Evolutionary conservation across 495 filamentous ascomycete genomes (phyloP), one percentile per base, ranked within the genome.

Genomic region (Neurospora sp.): DNA sequence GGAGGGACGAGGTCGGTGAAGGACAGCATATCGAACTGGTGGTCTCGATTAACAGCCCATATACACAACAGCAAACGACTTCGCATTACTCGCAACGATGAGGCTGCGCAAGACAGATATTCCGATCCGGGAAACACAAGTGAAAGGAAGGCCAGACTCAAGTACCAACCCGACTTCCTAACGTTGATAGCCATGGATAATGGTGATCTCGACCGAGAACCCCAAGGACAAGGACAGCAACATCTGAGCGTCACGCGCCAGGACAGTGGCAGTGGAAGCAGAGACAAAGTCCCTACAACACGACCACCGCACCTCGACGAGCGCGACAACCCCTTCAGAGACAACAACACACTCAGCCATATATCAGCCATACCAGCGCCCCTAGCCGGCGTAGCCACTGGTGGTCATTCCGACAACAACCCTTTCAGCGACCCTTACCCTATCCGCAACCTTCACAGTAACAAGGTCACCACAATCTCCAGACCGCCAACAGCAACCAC

Each of bases 341-440:
- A 83, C 74, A 74, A 77, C 39, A 81, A 84, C 73, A 81, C 81
- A 44, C 77, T 82, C 71, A 74, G 78, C 39, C 82, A 80, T 74
- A 76, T 78, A 42, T 80, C 81, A 1, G 78, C 83, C 68, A 79
- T 81, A 69, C 80, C 80, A 4, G 78, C 76, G 38, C 81, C 82
- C 10, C 73, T 82, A 4, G 72, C 76, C 18, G 75, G 81, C 10
- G 73, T 82, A 4, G 72, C 76, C 18, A 75, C 81, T 41, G 76
- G 75, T 14, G 12, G 14, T 20, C n/a, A 18, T 37, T 35, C 44
- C 77, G 53, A 80, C 61, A 82, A 86, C 70, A 82, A 86, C 70
- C 83, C 83, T 41, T 85, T 88, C 68, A 79, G 78, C 12, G 85
- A 87, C 44, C 77, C 81, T 41, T 81, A 81, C 69, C 78, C 83